Base-by-base conservation (phyloP, 306 rosid species). In the Prunus mume region DNA sequence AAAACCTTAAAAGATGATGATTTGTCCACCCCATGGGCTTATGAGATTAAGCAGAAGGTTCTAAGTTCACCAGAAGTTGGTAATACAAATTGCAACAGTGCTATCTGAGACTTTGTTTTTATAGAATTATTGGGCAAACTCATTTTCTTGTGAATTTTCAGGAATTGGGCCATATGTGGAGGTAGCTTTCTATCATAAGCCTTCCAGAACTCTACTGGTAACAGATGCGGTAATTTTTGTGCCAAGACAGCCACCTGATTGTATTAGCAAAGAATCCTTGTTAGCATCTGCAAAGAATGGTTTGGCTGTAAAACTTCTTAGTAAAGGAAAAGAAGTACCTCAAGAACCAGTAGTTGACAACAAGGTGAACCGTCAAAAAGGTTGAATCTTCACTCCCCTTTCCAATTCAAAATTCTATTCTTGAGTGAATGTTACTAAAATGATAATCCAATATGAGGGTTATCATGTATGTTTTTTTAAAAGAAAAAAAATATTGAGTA, bases 61-160 rank as follows among this genome's bases (percentile, higher is more conserved):
- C 84, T 96, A 70, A 96, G 98, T 82, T 91, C 93, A 25, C 99
- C 99, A 51, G 99, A 92, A 96, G 99, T 92, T 79, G 97, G 97
- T 95, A 95, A 85, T 82, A 62, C 66, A 71, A 68, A 74, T 0
- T 38, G 77, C 60, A 73, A 34, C 17, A 20, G 54, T 51, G 12
- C 30, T 27, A 32, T 66, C 65, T 69, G 34, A 45, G 8, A 27
- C 34, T 56, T 51, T 18, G 49, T 68, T 38, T 38, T 20, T 30
- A 34, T 47, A 24, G 24, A 3, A 43, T 22, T 11, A 49, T 19
- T n/a, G 64, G 32, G 52, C 60, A 81, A 65, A 71, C 68, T 77
- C 73, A 78, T 82, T 84, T 89, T n/a, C 74, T 83, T 70, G 73
- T 73, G 75, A 24, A 65, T 78, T 30, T 69, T 82, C 83, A 95